Conservation (phyloP, 345 rosid species). For the Limnanthes douglasii region DNA sequence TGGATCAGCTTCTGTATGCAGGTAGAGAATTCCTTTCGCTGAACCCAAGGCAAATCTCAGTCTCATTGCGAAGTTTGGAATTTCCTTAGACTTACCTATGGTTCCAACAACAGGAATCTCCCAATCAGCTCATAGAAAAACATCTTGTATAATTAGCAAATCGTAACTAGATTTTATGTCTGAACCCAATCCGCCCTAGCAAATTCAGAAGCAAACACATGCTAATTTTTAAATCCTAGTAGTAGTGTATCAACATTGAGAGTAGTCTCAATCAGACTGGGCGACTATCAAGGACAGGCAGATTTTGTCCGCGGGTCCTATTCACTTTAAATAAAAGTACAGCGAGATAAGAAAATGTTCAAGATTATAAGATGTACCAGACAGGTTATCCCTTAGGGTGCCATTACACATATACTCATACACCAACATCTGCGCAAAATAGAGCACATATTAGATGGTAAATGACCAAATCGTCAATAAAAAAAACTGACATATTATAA, state of each 20-base stretch:
- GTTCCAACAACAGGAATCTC: conserved; percentile 5
- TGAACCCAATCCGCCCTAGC: no score
- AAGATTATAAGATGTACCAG: conserved; percentile 34
- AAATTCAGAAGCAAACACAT: no score
- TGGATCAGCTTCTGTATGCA: conserved; percentile 90
- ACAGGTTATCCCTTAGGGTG: conserved; percentile 72
- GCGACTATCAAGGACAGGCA: no score
- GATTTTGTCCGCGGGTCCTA: no score
- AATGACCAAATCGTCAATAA: conserved; percentile 5
- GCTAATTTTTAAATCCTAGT: no score
- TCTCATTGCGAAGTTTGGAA: conserved; percentile 52
- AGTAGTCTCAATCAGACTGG: no score
- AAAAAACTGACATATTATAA: no score
- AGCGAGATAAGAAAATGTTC: no score
- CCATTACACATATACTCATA: conserved; percentile 90
- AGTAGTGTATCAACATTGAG: no score
- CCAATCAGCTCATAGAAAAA: neutral
- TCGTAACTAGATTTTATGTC: no score
- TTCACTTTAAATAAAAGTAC: no score
- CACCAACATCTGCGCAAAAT: conserved; percentile 63
- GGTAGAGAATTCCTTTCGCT: conserved; percentile 73
- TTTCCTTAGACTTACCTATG: conserved; percentile 39
- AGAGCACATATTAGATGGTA: neutral
- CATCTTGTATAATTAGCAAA: neutral
- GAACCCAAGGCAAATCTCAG: conserved; percentile 60